These are phyloP conservation scores for Ganoderma resinaceum DNA, from an alignment of 1,284 basidiomycete genomes.

Conservation along the genomic window DNA sequence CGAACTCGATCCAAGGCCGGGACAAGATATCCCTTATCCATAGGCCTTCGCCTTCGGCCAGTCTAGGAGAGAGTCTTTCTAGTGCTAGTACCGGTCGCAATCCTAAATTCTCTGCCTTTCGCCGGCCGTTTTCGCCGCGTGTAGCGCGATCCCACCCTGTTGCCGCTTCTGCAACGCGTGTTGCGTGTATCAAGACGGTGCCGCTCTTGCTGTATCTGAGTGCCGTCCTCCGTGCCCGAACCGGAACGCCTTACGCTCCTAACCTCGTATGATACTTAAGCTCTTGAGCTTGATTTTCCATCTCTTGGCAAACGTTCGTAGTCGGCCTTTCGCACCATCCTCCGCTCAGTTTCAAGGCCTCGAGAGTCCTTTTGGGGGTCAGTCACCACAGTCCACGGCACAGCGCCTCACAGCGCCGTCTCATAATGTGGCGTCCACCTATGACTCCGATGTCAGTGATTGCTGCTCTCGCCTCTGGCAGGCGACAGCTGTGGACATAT, in stretches of 20 bases:
- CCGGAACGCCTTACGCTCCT: slow-evolving; percentile 6
- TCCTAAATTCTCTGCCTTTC: background rate
- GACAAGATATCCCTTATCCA: background rate
- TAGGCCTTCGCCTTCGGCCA: background rate
- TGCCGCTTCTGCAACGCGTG: slow-evolving; percentile 6
- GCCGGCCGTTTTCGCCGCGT: slow-evolving; percentile 1
- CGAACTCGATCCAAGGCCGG: background rate
- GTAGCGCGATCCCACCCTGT: background rate
- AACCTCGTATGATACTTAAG: background rate
- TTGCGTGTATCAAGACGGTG: background rate
- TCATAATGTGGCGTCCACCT: slow-evolving; percentile 6
- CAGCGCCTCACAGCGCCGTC: background rate
- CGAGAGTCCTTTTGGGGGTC: background rate
- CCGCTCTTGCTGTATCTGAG: background rate
- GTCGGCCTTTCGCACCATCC: background rate
- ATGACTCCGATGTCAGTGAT: background rate
- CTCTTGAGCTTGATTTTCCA: background rate
- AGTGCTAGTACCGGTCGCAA: background rate
- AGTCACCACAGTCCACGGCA: background rate
- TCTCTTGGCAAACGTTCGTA: slow-evolving; percentile 1
- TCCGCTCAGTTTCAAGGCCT: background rate
- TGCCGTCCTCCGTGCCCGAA: background rate
- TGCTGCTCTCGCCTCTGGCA: background rate
- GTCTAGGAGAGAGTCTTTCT: background rate
- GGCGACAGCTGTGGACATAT: background rate